Evolutionary conservation across 2,329 filamentous ascomycete genomes (phyloP).

Genomic region (Sporothrix humicola): DNA sequence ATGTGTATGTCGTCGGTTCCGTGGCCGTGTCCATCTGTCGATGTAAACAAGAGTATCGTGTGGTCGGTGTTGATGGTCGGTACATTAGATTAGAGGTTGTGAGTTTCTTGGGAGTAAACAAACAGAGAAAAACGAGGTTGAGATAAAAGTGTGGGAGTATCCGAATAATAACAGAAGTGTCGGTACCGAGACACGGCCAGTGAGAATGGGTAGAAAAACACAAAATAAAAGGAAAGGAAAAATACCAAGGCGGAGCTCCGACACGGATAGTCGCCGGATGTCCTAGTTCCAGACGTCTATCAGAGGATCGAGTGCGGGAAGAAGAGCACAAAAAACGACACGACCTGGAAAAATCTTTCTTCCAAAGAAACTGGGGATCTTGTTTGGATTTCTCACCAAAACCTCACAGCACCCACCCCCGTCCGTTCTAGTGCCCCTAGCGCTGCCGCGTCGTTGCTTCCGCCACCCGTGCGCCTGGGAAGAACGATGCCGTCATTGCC

Average conservation of each 20-base stretch:
- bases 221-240: not conserved
- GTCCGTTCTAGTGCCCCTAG: conserved; percentile 19
- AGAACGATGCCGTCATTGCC: conserved; percentile 29
- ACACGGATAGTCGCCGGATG: conserved; percentile 2
- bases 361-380: not conserved
- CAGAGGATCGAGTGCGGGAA: not conserved
- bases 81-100: not conserved
- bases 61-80: not conserved
- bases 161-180: not conserved
- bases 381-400: not conserved
- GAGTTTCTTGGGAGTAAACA: too few relatives aligned
- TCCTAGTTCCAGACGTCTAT: not conserved
- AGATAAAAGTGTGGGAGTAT: too few relatives aligned
- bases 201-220: too few relatives aligned
- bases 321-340: not conserved
- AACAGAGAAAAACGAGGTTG: not conserved
- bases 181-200: not conserved
- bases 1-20: not conserved
- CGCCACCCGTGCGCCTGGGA: conserved; percentile 18
- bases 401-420: not conserved
- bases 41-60: not conserved
- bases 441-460: conserved; percentile 27
- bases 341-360: not conserved
- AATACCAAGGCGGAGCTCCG: conserved; percentile 5
- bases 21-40: not conserved